Base-by-base conservation (phyloP, 176 grass and related monocot genomes). In the Aegilops bicornis region DNA sequence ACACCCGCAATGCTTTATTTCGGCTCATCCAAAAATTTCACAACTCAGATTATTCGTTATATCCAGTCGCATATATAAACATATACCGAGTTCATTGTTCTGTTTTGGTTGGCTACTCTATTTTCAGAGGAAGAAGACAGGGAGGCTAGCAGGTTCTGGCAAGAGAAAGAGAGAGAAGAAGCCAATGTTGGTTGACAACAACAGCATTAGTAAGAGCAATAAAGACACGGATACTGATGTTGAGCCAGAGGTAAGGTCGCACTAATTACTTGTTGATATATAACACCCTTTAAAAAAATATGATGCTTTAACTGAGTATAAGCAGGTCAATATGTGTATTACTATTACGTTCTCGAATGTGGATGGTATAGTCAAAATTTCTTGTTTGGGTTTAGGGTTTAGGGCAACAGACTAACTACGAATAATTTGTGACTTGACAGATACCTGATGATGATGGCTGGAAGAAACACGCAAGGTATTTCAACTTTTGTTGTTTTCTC, bases 381-480 rank as follows among this genome's bases (percentile, higher is more conserved):
- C 23, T 8, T 31, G 31, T 75, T 59, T 20, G 37, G 63, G 25
- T 27, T 27, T 27, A 27, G 25, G 25, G 25, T 27, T 27, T 27
- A 27, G 25, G 25, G 3, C n/a, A 56, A 13, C 43, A 35, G 42
- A 45, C 45, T 82, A 56, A 82, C 9, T 61, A 31, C 67, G 67
- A 75, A 23, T 20, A 80, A 80, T 1, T 19, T 80, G 29, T 66
- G 45, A 80, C 42, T 85, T 65, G 45, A 80, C 69, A 89, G 88
- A 45, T 65, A 75, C 32, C 59, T 67, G 35, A 36, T 88, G 32
- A 66, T 67, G 73, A 66, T 56, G 42, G 10, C 13, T 66, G 25
- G 54, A 83, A n/a, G 6, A 74, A 66, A 83, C 60, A 61, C 37
- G 10, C 64, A 66, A 65, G 74, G 89, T 90, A 83, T 19, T 79